Evolutionary conservation across 1,284 basidiomycete species (phyloP).

Genomic region (Pterulicium gracile): DNA sequence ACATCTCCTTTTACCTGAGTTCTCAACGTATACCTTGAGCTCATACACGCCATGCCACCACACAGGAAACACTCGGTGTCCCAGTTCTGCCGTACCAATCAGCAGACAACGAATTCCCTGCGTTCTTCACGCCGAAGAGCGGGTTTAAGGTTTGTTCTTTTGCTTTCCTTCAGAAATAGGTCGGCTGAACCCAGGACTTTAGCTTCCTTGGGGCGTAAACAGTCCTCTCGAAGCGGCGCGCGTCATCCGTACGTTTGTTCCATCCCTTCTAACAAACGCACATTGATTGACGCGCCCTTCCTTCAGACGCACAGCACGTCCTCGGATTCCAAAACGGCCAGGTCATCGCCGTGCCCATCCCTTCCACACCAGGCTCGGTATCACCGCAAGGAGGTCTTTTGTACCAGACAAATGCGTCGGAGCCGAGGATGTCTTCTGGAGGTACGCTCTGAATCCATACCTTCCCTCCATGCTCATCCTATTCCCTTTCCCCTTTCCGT

Average conservation of each 20-base stretch:
- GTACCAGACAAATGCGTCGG: not conserved
- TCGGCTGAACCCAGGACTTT: no score
- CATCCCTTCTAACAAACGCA: conserved; percentile 3
- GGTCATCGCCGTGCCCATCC: conserved; percentile 88
- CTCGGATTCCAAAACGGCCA: conserved; percentile 63
- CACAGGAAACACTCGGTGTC: conserved; percentile 95
- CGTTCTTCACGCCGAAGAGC: conserved; percentile 84
- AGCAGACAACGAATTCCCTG: conserved; percentile 76
- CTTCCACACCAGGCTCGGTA: conserved; percentile 20
- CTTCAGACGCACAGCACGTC: conserved; percentile 28
- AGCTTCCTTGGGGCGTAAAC: not conserved
- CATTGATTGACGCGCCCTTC: conserved; percentile 3
- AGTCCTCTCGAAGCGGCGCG: not conserved
- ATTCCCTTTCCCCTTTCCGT: no score
- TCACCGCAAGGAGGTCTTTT: not conserved
- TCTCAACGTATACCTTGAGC: conserved; percentile 5
- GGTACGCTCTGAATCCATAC: no score
- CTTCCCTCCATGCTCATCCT: no score
- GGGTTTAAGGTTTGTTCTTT: conserved; percentile 59
- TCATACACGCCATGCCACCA: no score
- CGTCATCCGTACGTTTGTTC: conserved; percentile 50
- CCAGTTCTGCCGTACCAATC: conserved; percentile 75
- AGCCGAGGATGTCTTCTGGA: no score
- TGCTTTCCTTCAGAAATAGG: conserved; percentile 26
- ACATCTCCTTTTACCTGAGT: conserved; percentile 12